Evolutionary conservation across 2,329 filamentous ascomycete genomes (phyloP), one percentile per base, ranked within the genome.

Genomic region (Aphanocladium album): DNA sequence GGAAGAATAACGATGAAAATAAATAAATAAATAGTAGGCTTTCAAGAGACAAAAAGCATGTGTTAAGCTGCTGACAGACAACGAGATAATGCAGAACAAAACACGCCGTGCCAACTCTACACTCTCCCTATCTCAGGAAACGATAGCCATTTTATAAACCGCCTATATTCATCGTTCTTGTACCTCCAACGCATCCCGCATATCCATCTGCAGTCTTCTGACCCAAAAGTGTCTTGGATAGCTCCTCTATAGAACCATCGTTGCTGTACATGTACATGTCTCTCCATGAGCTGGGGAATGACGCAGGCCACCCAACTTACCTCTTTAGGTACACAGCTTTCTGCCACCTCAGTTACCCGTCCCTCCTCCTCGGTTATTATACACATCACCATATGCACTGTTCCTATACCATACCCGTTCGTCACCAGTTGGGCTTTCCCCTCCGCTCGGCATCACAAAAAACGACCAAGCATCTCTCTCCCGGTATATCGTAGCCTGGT

Each of bases 111-210:
- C 53, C 52, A 23, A 35, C 23, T 17, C 27, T 39, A n/a, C 16
- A 23, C n/a, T n/a, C n/a, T n/a, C n/a, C 25, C n/a, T 27, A 19
- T 35, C 37, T 9, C 17, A 21, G 17, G 53, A 19, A 46, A 30
- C 41, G 27, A 46, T 46, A 33, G 12, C 41, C 53, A 46, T 46
- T 56, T 46, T 56, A 56, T 56, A 56, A 56, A 41, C 41, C 30
- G 30, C 9, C 30, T 30, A 5, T 30, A 35, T 56, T 35, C 30
- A n/a, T 52, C 19, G 16, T 52, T 23, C 5, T 30, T 9, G 30
- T 30, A 30, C 5, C 27, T 52, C 19, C 52, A 19, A 33, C 49
- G 21, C 49, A 52, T 25, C n/a, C 45, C 45, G 30, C 30, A 30
- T 30, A 30, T 30, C 30, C 21, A 27, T 17, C 11, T 17, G 12